phyloP scores from a whole-genome alignment of 176 grass and related monocot genomes.

The Rhynchospora tenuis region DNA sequence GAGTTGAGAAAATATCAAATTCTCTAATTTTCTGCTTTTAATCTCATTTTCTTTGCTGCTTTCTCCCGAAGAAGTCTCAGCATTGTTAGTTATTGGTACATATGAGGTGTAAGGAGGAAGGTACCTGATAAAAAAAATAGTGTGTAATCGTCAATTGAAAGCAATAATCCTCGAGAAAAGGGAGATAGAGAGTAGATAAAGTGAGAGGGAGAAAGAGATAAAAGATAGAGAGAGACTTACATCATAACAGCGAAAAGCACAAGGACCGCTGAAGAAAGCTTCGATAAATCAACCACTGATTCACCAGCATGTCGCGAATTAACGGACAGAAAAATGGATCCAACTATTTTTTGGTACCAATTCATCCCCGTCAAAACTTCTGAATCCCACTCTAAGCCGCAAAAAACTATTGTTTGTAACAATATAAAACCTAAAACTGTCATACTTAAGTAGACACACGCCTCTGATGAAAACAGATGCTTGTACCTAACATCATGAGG shows the following conservation, averaged over 20 bases:
- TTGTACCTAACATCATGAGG: slow-evolving; percentile 29
- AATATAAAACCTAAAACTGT: slow-evolving; percentile 46
- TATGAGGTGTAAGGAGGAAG: slow-evolving; percentile 52
- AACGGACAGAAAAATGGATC: slow-evolving; percentile 43
- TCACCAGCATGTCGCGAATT: slow-evolving; percentile 79
- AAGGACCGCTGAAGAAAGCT: slow-evolving; percentile 41
- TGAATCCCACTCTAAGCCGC: slow-evolving; percentile 55
- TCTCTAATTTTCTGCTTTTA: slow-evolving; percentile 34
- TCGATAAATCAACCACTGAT: slow-evolving; percentile 54
- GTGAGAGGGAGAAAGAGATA: neutral
- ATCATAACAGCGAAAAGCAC: slow-evolving; percentile 66
- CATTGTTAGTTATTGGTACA: slow-evolving; percentile 15
- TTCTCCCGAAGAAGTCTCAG: neutral
- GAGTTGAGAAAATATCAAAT: slow-evolving; percentile 56
- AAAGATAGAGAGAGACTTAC: slow-evolving; percentile 40
- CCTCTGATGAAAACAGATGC: slow-evolving; percentile 42
- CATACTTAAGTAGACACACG: slow-evolving; percentile 35
- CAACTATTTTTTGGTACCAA: slow-evolving; percentile 49
- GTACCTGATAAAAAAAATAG: slow-evolving; percentile 46
- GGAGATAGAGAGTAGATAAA: too few relatives aligned
- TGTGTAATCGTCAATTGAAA: too few relatives aligned
- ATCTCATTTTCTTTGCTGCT: slow-evolving; percentile 23
- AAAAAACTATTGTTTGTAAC: slow-evolving; percentile 53
- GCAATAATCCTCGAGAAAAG: too few relatives aligned
- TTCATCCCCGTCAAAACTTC: slow-evolving; percentile 38